A percentile compares a stretch with the other conserved stretches of the same genome.
Conservation (phyloP, 1,284 basidiomycete species). For the Hemileia vastatrix region DNA sequence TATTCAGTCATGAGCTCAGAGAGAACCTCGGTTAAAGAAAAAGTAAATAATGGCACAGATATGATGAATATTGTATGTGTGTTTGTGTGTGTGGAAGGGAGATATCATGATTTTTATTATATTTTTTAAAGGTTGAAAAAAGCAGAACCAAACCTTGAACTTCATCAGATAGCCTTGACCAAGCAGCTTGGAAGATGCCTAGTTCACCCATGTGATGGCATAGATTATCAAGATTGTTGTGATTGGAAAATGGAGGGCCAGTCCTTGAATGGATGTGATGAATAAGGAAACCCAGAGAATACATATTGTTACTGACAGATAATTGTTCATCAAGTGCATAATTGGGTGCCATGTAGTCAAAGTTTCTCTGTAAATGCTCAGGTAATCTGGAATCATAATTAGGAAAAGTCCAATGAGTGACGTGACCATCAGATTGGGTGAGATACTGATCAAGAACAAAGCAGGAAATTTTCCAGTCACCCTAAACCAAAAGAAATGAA, state of each 20-base stretch:
- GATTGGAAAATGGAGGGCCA: conserved; percentile 74
- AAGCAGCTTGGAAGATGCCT: conserved; percentile 35
- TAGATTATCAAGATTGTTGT: conserved; percentile 67
- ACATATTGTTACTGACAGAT: conserved; percentile 82
- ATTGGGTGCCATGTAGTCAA: conserved; percentile 94
- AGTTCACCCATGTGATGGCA: conserved; percentile 67
- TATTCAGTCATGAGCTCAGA: conserved; percentile 68
- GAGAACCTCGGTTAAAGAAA: conserved; percentile 56
- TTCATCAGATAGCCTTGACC: conserved; percentile 36
- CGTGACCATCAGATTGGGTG: conserved; percentile 58
- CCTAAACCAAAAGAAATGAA: conserved; percentile 51
- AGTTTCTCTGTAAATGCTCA: conserved; percentile 73
- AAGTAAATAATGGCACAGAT: background rate
- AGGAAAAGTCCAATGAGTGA: conserved; percentile 77
- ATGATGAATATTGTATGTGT: too few relatives aligned
- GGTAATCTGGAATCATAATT: conserved; percentile 73
- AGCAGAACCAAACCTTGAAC: conserved; percentile 27
- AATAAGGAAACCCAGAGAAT: conserved; percentile 80
- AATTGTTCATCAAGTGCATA: conserved; percentile 83
- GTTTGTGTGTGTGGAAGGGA: background rate
- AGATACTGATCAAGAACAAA: conserved; percentile 77
- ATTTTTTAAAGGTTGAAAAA: conserved; percentile 1
- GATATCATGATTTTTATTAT: background rate
- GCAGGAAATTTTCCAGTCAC: conserved; percentile 96
- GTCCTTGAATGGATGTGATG: conserved; percentile 75